These are phyloP conservation scores for Russula vinacea DNA, from an alignment of 768 basidiomycete species.

Conservation along the genomic window DNA sequence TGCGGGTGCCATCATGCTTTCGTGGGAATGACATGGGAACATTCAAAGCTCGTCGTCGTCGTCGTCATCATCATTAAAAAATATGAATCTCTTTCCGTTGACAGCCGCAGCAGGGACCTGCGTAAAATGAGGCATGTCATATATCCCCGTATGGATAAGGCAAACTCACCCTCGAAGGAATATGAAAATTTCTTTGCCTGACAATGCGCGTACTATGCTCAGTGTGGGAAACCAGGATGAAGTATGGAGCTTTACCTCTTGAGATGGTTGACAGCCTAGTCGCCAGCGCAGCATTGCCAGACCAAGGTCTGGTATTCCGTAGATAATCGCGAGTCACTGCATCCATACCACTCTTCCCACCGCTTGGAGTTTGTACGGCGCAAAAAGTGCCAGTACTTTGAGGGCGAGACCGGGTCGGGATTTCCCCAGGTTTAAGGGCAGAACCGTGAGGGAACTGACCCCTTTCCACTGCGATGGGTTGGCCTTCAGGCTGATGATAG, in stretches of 20 bases:
- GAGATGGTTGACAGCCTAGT: not conserved
- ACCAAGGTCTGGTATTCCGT: not conserved
- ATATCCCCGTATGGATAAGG: slow-evolving; percentile 7
- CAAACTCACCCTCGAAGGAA: slow-evolving; percentile 7
- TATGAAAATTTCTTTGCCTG: slow-evolving; percentile 1
- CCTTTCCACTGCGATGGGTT: not conserved
- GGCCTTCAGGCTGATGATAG: slow-evolving; percentile 1
- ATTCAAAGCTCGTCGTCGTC: slow-evolving; percentile 30
- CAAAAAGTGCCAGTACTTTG: not conserved
- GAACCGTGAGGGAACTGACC: not conserved
- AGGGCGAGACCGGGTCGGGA: not conserved
- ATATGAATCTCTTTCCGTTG: slow-evolving; percentile 35
- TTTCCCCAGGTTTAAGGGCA: slow-evolving; percentile 5
- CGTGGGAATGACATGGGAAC: slow-evolving; percentile 4
- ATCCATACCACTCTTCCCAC: not conserved
- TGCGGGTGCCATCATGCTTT: not conserved
- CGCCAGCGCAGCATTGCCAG: slow-evolving; percentile 1
- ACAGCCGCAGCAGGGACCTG: slow-evolving; percentile 21
- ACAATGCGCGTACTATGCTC: not conserved
- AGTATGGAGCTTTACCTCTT: slow-evolving; percentile 4
- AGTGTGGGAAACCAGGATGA: not conserved
- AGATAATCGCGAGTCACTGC: not conserved
- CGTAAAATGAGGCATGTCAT: not conserved
- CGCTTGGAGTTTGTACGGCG: slow-evolving; percentile 14
- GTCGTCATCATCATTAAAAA: slow-evolving; percentile 35